Percentiles rank a stretch among this genome's conserved stretches.
These are phyloP conservation scores for Cercospora berteroae DNA, from an alignment of 2,329 filamentous ascomycete species.

Conservation along the genomic window DNA sequence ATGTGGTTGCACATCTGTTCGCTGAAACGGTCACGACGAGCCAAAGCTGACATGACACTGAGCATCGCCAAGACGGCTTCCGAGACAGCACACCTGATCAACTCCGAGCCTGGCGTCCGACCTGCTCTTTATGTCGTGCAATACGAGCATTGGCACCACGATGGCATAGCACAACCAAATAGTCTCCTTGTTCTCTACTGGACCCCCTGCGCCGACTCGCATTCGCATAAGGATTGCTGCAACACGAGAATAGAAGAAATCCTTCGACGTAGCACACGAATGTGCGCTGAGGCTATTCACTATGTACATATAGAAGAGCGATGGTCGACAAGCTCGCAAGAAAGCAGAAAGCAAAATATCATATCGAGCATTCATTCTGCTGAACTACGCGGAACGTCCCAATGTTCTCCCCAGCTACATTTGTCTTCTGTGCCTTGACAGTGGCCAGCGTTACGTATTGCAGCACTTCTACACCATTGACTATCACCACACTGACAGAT, in stretches of 20 bases:
- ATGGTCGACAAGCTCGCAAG: background rate
- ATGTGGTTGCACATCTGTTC: background rate
- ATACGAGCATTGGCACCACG: constrained; percentile 1
- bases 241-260: background rate
- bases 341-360: background rate
- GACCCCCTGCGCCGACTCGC: background rate
- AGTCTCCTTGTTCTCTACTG: background rate
- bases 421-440: background rate
- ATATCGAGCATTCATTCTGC: background rate
- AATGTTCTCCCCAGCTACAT: background rate
- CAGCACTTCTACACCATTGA: background rate
- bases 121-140: background rate
- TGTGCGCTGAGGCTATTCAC: background rate
- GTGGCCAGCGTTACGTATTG: background rate
- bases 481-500: background rate
- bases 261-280: background rate
- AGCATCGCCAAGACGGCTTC: constrained; percentile 9
- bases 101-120: background rate
- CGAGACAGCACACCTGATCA: constrained; percentile 7
- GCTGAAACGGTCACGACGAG: background rate
- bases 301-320: background rate
- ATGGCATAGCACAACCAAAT: background rate
- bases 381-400: background rate
- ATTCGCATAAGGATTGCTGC: background rate
- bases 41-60: background rate